Evolutionary conservation across 192 early-diverging fungal genomes (phyloP).

Genomic region (Backusella psychrophila): DNA sequence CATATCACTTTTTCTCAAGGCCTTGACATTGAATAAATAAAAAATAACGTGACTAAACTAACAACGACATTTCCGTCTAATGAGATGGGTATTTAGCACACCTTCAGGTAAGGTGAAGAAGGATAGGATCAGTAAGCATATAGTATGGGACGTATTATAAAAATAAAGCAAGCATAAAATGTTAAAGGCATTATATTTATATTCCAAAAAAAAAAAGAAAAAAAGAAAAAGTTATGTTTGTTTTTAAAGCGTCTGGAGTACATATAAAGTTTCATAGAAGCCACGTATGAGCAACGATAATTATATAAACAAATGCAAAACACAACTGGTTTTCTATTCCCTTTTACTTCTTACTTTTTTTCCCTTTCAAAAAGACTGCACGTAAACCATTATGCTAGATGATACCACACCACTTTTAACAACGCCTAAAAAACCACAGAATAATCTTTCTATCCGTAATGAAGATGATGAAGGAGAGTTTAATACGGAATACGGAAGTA

Average conservation of each 20-base stretch:
- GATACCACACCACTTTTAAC: neutral
- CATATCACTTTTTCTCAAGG: neutral
- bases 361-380: neutral
- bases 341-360: neutral
- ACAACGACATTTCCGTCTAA: neutral
- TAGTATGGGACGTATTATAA: neutral
- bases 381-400: neutral
- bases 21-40: neutral
- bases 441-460: neutral
- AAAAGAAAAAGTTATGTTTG: neutral
- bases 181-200: neutral
- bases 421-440: neutral
- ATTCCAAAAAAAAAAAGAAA: neutral
- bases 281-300: neutral
- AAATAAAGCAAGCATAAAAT: neutral
- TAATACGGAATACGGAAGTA: slow-evolving; percentile 21
- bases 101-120: neutral
- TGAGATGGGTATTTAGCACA: neutral
- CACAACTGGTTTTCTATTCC: neutral
- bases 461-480: slow-evolving; percentile 5
- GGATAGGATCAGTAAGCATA: neutral
- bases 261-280: slow-evolving; percentile 1
- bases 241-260: neutral
- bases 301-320: slow-evolving; percentile 7
- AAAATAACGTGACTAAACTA: slow-evolving; percentile 5